These are phyloP conservation scores for Neonectria faginata DNA, from an alignment of 2,329 filamentous ascomycete species.

Conservation along the genomic window DNA sequence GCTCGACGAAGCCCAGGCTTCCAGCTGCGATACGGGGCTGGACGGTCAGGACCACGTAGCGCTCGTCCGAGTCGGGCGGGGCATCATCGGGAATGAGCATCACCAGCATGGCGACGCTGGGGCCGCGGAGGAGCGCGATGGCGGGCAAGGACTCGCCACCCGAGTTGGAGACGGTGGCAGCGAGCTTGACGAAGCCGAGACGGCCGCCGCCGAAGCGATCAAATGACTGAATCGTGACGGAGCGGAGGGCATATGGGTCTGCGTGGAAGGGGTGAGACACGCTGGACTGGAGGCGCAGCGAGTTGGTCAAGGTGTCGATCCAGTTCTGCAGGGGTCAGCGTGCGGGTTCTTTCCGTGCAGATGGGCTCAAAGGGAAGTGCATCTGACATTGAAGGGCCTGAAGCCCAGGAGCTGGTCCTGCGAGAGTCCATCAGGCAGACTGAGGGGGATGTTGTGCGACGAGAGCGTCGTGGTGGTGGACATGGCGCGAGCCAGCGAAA, in stretches of 20 bases:
- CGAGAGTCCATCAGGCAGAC: constrained; percentile 57
- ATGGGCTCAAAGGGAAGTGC: too few relatives aligned
- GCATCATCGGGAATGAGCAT: constrained; percentile 66
- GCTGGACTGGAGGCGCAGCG: constrained; percentile 59
- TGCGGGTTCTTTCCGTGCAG: too few relatives aligned
- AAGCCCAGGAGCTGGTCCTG: constrained; percentile 60
- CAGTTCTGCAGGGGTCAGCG: constrained; percentile 55
- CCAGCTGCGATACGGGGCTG: constrained; percentile 69
- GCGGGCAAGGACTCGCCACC: constrained; percentile 64
- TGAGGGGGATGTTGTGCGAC: constrained; percentile 54
- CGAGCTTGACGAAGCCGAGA: constrained; percentile 69
- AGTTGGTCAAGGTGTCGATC: constrained; percentile 60
- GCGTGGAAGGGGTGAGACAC: constrained; percentile 63
- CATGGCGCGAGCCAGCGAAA: constrained; percentile 32
- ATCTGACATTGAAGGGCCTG: constrained; percentile 61
- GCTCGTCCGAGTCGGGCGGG: constrained; percentile 55
- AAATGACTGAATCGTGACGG: constrained; percentile 64
- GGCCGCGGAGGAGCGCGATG: constrained; percentile 67
- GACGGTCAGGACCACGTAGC: constrained; percentile 69
- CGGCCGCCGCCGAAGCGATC: constrained; percentile 61
- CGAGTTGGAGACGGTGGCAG: constrained; percentile 60
- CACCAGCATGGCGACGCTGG: constrained; percentile 71
- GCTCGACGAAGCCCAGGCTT: constrained; percentile 65
- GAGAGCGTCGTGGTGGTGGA: constrained; percentile 39
- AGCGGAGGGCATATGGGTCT: constrained; percentile 64